Base-by-base conservation (phyloP, 2,329 filamentous ascomycete species). In the Scopulariopsis brevicaulis region DNA sequence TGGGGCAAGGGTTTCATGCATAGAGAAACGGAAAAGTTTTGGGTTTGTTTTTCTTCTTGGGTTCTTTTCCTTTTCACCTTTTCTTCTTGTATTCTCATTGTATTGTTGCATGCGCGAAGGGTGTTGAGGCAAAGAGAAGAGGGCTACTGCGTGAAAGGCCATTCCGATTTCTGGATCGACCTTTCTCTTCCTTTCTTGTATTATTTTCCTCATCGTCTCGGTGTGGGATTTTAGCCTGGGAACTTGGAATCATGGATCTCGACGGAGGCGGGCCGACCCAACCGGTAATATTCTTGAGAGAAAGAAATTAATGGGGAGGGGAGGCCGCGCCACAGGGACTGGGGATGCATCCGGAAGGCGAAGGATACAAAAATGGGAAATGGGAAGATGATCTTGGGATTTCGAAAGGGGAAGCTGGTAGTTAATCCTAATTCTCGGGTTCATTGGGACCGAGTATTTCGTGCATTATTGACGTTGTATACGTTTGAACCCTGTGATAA, bases 21-120 rank as follows among this genome's bases (percentile, higher is more conserved):
- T 50, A 56, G 51, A 56, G 43, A 56, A 35, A 12, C 24, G 55
- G 25, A 56, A 56, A 56, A 51, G 43, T 56, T 56, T 15, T 40
- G 50, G 18, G 43, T 32, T 48, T 35, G 50, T 35, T 34, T 51
- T 56, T 50, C 32, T 32, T 50, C 43, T 24, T 14, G 28, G 28
- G 8, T 32, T 32, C 8, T 4, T 32, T 32, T 32, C 8, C 28
- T 32, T 32, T 32, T 8, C 28, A 8, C 28, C 28, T 32, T 32
- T 32, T 32, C 28, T 32, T 32, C 28, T 32, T 32, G 28, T 32
- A 32, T 32, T 32, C 28, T 32, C 28, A 32, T 32, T n/a, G 28
- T 8, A 32, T 8, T 4, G 28, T 32, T 4, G 28, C 28, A 32
- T 32, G 28, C 4, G 28, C 4, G 28, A 32, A 32, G n/a, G n/a